Conservation (phyloP, 495 filamentous ascomycete genomes). For the Penicillium arizonense region DNA sequence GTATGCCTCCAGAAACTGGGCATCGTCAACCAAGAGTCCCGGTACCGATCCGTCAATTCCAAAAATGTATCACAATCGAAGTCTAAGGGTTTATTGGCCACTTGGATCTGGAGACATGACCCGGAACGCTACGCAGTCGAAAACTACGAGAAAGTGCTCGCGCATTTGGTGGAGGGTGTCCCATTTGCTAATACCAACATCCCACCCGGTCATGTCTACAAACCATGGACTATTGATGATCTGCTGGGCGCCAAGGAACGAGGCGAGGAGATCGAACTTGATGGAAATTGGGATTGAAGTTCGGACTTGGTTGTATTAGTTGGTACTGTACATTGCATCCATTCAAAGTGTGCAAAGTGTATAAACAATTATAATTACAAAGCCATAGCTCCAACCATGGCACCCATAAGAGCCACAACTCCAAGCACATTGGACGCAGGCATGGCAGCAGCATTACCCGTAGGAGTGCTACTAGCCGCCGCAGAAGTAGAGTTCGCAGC, state of each 20-base stretch:
- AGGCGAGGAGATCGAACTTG: constrained; percentile 7
- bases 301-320: neutral
- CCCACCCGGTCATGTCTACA: constrained; percentile 10
- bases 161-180: constrained; percentile 1
- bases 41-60: neutral
- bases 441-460: constrained; percentile 10
- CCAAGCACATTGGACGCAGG: constrained; percentile 10
- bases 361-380: constrained; percentile 6
- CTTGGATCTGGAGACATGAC: constrained; percentile 19
- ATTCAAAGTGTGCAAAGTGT: neutral
- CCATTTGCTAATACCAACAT: constrained; percentile 19
- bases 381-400: constrained; percentile 27
- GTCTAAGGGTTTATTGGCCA: constrained; percentile 7
- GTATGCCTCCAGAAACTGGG: constrained; percentile 11
- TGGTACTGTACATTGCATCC: neutral
- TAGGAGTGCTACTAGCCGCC: constrained; percentile 5
- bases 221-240: constrained; percentile 19
- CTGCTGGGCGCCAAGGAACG: constrained; percentile 6
- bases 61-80: neutral
- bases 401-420: constrained; percentile 22
- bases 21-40: constrained; percentile 7
- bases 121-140: constrained; percentile 17
- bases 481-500: constrained; percentile 8
- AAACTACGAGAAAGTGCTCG: constrained; percentile 12
- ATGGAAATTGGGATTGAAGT: constrained; percentile 14